Conservation (phyloP, 1,139 yeast genomes). For the Kazachstania sp. region DNA sequence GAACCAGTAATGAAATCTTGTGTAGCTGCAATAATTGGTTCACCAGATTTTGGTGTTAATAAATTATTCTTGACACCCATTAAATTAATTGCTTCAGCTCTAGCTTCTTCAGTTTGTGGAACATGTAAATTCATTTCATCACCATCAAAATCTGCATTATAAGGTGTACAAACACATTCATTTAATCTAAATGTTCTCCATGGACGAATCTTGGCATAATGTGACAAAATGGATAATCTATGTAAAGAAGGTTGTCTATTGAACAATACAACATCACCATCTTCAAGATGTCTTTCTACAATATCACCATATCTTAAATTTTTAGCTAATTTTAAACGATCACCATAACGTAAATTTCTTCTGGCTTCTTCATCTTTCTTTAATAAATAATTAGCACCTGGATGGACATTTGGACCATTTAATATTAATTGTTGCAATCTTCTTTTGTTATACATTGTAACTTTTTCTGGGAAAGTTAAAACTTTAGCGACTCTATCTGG, state of each 20-base stretch:
- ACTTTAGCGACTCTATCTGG: slow-evolving; percentile 96
- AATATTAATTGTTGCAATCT: slow-evolving; percentile 65
- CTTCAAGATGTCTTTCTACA: slow-evolving; percentile 96
- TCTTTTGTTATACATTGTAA: slow-evolving; percentile 75
- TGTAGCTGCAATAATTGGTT: slow-evolving; percentile 98
- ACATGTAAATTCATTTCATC: slow-evolving; percentile 99
- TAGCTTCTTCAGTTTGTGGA: slow-evolving; percentile 97
- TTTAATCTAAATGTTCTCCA: slow-evolving; percentile 97
- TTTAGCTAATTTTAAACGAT: slow-evolving; percentile 67
- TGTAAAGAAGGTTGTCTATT: slow-evolving; percentile 98
- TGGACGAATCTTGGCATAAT: slow-evolving; percentile 91
- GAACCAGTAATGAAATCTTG: slow-evolving; percentile 99
- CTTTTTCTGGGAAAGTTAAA: slow-evolving; percentile 90
- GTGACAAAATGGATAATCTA: slow-evolving; percentile 86
- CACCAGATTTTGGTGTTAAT: slow-evolving; percentile 95
- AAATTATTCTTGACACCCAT: slow-evolving; percentile 97
- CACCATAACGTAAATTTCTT: slow-evolving; percentile 84
- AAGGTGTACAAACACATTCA: slow-evolving; percentile 99
- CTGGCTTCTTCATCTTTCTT: slow-evolving; percentile 80
- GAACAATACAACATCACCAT: slow-evolving; percentile 91
- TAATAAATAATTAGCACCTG: slow-evolving; percentile 90
- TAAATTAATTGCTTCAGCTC: slow-evolving; percentile 93
- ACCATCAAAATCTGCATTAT: slow-evolving; percentile 99
- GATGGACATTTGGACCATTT: slow-evolving; percentile 84
- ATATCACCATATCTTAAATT: slow-evolving; percentile 78